Percentiles rank a stretch among this genome's conserved stretches.
These are phyloP conservation scores for Paraphaeosphaeria minitans DNA, from an alignment of 2,329 filamentous ascomycete species.

Conservation along the genomic window DNA sequence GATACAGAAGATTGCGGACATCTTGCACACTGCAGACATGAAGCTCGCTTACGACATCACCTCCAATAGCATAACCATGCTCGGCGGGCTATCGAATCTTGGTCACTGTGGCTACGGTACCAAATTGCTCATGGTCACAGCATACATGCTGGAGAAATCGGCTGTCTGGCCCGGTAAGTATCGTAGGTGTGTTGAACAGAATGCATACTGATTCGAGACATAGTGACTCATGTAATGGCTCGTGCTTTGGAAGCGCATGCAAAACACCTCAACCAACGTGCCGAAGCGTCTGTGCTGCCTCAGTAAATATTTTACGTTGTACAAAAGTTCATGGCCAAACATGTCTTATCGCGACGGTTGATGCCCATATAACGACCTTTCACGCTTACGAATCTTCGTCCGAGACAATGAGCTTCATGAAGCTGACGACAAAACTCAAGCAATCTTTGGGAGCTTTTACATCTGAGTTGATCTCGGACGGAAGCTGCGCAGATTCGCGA, in stretches of 20 bases:
- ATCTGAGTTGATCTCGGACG: not conserved
- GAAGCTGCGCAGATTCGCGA: not conserved
- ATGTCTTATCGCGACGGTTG: conserved; percentile 16
- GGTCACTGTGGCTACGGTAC: conserved; percentile 75
- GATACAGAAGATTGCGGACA: conserved; percentile 78
- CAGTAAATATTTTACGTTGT: conserved; percentile 36
- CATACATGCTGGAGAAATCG: conserved; percentile 84
- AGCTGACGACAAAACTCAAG: conserved; percentile 11
- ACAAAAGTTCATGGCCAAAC: conserved; percentile 19
- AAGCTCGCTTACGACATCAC: conserved; percentile 70
- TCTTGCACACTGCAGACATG: conserved; percentile 75
- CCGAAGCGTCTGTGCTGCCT: conserved; percentile 52
- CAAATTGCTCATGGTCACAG: conserved; percentile 82
- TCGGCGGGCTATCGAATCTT: conserved; percentile 61
- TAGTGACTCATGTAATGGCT: conserved; percentile 72
- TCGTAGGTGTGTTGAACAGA: not conserved
- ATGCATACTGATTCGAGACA: conserved; percentile 30
- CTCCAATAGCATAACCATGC: conserved; percentile 54
- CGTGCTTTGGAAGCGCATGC: conserved; percentile 69
- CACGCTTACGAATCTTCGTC: conserved; percentile 15
- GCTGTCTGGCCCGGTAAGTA: conserved; percentile 88
- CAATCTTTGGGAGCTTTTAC: not conserved
- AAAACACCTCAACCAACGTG: conserved; percentile 65
- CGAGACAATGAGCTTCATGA: conserved; percentile 13
- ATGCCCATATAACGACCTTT: conserved; percentile 23